Evolutionary conservation across 108 stramenopile genomes (phyloP).

Genomic region (Skeletonema tropicum): DNA sequence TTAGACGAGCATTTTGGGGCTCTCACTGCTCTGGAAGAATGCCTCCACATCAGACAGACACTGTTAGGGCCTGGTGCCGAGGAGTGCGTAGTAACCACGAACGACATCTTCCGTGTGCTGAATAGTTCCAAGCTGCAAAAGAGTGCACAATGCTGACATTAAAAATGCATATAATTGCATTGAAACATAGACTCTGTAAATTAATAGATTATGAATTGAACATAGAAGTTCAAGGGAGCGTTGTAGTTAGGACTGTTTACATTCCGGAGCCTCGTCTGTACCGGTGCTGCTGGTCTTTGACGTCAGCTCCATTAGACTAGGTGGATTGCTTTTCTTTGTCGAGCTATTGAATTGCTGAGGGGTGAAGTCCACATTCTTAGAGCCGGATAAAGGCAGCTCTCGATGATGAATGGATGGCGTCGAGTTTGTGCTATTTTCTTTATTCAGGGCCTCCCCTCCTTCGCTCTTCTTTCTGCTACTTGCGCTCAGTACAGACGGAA

Average conservation of each 20-base stretch:
- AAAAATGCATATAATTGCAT: too few relatives aligned
- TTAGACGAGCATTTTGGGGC: slow-evolving; percentile 13
- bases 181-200: background rate
- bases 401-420: slow-evolving; percentile 6
- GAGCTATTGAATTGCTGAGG: slow-evolving; percentile 12
- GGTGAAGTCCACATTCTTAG: slow-evolving; percentile 24
- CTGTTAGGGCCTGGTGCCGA: slow-evolving; percentile 12
- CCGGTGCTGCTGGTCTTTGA: slow-evolving; percentile 13
- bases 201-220: background rate
- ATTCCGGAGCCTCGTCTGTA: slow-evolving; percentile 21
- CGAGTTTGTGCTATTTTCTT: slow-evolving; percentile 44
- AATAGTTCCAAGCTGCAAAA: background rate
- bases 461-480: slow-evolving; percentile 20
- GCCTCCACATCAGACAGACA: slow-evolving; percentile 14
- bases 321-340: slow-evolving; percentile 13
- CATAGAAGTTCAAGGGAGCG: background rate
- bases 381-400: slow-evolving; percentile 12
- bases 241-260: slow-evolving; percentile 44
- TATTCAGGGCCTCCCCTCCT: background rate
- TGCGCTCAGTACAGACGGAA: slow-evolving; percentile 22
- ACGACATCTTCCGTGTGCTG: slow-evolving; percentile 9
- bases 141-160: background rate
- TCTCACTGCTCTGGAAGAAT: slow-evolving; percentile 10
- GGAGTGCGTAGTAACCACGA: slow-evolving; percentile 9
- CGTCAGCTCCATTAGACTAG: slow-evolving; percentile 33